Percentiles rank a stretch among this genome's conserved stretches.
Evolutionary conservation across 768 basidiomycete genomes (phyloP).

Genomic region (Lenzites betulinus): DNA sequence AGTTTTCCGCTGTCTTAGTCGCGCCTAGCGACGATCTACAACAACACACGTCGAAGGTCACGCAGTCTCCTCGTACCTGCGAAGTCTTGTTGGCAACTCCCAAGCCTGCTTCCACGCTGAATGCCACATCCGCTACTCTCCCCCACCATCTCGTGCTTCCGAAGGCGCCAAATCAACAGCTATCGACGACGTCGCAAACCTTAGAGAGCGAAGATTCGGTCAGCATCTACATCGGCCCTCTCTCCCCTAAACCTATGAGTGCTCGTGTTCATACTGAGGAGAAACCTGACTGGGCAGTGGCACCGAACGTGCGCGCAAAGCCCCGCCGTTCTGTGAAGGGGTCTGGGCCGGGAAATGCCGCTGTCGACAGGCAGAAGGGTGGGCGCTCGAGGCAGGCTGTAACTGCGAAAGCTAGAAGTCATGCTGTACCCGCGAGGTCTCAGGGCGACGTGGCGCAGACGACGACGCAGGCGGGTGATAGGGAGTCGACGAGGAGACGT

Average conservation of each 20-base stretch:
- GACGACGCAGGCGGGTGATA: neutral
- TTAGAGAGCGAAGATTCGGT: neutral
- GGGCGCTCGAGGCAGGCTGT: too few species aligned
- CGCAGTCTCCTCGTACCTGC: too few species aligned
- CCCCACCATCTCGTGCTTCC: neutral
- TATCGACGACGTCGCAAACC: neutral
- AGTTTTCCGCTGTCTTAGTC: neutral
- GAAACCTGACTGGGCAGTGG: slow-evolving; percentile 14
- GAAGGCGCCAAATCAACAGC: neutral
- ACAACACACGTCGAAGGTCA: neutral
- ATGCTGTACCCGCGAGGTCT: neutral
- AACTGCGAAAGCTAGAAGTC: too few species aligned
- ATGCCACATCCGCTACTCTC: too few species aligned
- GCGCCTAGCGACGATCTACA: too few species aligned
- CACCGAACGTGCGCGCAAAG: neutral
- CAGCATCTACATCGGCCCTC: neutral
- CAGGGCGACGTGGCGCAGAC: neutral
- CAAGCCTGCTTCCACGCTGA: too few species aligned
- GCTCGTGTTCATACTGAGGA: slow-evolving; percentile 5
- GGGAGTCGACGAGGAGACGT: neutral
- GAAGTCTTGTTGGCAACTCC: neutral
- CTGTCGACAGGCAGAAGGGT: too few species aligned
- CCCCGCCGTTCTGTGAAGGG: too few species aligned
- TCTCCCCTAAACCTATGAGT: neutral
- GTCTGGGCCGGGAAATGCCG: too few species aligned